Conservation (phyloP, 371 early-diverging fungal genomes). For the Circinella minor region DNA sequence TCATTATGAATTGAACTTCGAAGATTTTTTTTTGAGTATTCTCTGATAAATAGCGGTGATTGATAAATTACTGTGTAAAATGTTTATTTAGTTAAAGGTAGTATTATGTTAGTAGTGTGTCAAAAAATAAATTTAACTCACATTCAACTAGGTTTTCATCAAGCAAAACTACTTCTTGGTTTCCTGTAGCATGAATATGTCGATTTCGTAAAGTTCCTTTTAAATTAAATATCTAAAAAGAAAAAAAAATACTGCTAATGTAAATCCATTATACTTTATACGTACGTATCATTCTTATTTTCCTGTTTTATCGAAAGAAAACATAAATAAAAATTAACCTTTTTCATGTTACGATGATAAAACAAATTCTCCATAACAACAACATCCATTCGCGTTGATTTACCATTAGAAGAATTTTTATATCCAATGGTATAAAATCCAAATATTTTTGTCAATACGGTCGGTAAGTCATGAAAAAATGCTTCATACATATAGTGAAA, state of each 20-base stretch:
- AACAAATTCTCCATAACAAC: conserved; percentile 97
- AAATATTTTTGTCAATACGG: conserved; percentile 92
- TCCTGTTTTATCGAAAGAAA: too few species aligned
- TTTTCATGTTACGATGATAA: conserved; percentile 79
- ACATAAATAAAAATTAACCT: conserved; percentile 36
- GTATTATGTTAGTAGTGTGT: too few species aligned
- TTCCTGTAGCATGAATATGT: conserved; percentile 89
- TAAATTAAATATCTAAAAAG: conserved; percentile 85
- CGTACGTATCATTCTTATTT: too few species aligned
- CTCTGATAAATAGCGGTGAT: conserved; percentile 90
- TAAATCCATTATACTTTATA: too few species aligned
- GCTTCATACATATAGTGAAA: conserved; percentile 92
- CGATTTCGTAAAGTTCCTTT: conserved; percentile 97
- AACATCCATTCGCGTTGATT: conserved; percentile 87
- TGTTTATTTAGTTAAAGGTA: too few species aligned
- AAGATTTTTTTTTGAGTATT: conserved; percentile 87
- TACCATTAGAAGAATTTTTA: conserved; percentile 85
- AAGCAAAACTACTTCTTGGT: conserved; percentile 85
- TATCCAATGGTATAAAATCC: conserved; percentile 92
- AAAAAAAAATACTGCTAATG: background rate
- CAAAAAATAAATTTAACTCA: conserved; percentile 23
- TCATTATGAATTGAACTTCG: conserved; percentile 88
- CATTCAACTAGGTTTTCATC: conserved; percentile 94
- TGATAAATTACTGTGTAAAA: conserved; percentile 69
- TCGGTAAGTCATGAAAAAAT: conserved; percentile 77